These are phyloP conservation scores for Volvox carteri DNA, from an alignment of 163 green algal genomes.

Conservation along the genomic window DNA sequence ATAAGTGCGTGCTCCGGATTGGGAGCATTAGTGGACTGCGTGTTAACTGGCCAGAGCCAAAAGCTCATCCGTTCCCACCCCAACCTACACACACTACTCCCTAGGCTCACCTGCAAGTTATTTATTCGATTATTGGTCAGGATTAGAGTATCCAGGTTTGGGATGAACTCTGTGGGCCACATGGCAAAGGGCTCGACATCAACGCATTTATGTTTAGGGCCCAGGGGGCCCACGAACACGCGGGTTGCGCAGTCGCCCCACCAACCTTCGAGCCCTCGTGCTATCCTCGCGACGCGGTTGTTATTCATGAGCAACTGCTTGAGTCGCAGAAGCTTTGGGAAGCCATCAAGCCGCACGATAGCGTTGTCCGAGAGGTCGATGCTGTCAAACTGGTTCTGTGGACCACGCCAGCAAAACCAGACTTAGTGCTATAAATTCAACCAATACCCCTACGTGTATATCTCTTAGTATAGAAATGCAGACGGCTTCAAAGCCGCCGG, in stretches of 20 bases:
- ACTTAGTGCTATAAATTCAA: neutral
- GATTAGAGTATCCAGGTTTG: conserved; percentile 87
- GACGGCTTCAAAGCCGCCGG: conserved; percentile 5
- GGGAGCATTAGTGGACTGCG: too few species aligned
- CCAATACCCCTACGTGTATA: neutral
- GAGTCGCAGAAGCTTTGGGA: conserved; percentile 91
- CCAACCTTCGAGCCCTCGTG: conserved; percentile 61
- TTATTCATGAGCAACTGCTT: conserved; percentile 93
- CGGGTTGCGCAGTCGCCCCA: neutral
- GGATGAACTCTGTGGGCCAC: conserved; percentile 55
- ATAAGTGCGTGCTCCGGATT: too few species aligned
- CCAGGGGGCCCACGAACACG: neutral
- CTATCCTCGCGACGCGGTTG: conserved; percentile 94
- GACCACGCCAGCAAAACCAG: neutral
- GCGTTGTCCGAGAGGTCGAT: conserved; percentile 98
- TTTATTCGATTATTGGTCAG: conserved; percentile 95
- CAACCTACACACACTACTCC: too few species aligned
- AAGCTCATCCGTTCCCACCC: too few species aligned
- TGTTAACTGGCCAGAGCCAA: too few species aligned
- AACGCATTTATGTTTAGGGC: neutral
- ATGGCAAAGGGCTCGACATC: neutral
- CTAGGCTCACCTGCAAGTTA: conserved; percentile 82
- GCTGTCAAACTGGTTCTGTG: conserved; percentile 98
- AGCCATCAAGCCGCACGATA: conserved; percentile 95
- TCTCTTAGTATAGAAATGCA: neutral